These are phyloP conservation scores for Astragalus membranaceus DNA, from an alignment of 306 rosid genomes.

Conservation along the genomic window DNA sequence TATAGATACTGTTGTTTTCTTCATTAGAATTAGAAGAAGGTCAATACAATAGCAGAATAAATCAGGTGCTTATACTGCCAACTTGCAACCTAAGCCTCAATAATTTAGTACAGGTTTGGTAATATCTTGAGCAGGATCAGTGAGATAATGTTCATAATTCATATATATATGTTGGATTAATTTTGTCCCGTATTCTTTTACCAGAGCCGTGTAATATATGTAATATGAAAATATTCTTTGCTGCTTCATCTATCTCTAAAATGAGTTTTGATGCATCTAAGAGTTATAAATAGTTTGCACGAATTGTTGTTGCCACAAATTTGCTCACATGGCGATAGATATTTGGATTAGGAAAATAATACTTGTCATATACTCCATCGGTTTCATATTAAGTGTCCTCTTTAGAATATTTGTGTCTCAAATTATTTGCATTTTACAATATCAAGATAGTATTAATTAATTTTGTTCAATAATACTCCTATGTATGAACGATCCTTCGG, in stretches of 20 bases:
- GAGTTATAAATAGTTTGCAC: neutral
- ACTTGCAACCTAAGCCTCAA: neutral
- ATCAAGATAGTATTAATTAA: too few relatives aligned
- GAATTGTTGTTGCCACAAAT: too few relatives aligned
- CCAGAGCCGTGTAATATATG: neutral
- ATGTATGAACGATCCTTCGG: too few relatives aligned
- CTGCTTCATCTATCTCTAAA: neutral
- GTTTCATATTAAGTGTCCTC: too few relatives aligned
- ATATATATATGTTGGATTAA: neutral
- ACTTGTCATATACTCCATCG: too few relatives aligned
- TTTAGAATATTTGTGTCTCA: too few relatives aligned
- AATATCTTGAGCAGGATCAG: neutral
- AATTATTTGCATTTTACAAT: too few relatives aligned
- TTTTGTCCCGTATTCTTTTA: neutral
- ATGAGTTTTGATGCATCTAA: neutral
- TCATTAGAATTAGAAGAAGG: conserved; percentile 3
- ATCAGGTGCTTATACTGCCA: neutral
- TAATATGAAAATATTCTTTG: neutral
- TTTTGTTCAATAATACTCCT: too few relatives aligned
- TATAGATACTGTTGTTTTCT: conserved; percentile 41
- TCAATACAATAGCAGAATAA: neutral
- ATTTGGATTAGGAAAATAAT: too few relatives aligned
- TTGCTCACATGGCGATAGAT: too few relatives aligned
- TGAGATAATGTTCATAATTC: neutral
- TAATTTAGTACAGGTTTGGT: neutral